These are phyloP conservation scores for Vararia minispora DNA, from an alignment of 768 basidiomycete species.

Conservation along the genomic window DNA sequence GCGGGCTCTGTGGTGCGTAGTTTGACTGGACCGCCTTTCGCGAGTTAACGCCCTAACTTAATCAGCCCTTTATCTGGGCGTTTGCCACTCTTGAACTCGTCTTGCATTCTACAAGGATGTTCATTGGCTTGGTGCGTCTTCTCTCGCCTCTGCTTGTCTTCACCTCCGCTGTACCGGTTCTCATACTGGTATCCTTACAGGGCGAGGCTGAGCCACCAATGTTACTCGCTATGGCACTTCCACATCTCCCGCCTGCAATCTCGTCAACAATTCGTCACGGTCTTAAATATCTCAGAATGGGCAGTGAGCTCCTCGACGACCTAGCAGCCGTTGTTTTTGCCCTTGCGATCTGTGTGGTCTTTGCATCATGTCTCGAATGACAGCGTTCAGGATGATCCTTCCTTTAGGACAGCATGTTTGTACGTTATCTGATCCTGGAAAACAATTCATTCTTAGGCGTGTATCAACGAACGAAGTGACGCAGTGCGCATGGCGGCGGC, in stretches of 20 bases:
- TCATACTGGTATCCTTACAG: constrained; percentile 22
- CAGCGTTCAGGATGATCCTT: too few species aligned
- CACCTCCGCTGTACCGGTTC: not conserved
- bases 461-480: too few species aligned
- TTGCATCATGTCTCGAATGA: too few species aligned
- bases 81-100: constrained; percentile 64
- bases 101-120: constrained; percentile 63
- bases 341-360: constrained; percentile 57
- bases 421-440: too few species aligned
- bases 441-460: too few species aligned
- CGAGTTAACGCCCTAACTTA: constrained; percentile 1
- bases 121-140: constrained; percentile 51
- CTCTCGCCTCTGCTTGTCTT: not conserved
- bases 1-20: constrained; percentile 53
- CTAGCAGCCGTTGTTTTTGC: constrained; percentile 61
- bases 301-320: constrained; percentile 57
- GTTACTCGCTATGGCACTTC: constrained; percentile 46
- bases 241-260: constrained; percentile 55
- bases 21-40: not conserved
- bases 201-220: constrained; percentile 48
- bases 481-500: too few species aligned
- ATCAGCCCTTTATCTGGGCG: constrained; percentile 74
- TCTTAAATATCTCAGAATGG: constrained; percentile 61
- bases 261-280: constrained; percentile 50
- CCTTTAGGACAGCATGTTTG: too few species aligned